phyloP scores from a whole-genome alignment of 768 basidiomycete genomes.

The Exidia glandulosa region DNA sequence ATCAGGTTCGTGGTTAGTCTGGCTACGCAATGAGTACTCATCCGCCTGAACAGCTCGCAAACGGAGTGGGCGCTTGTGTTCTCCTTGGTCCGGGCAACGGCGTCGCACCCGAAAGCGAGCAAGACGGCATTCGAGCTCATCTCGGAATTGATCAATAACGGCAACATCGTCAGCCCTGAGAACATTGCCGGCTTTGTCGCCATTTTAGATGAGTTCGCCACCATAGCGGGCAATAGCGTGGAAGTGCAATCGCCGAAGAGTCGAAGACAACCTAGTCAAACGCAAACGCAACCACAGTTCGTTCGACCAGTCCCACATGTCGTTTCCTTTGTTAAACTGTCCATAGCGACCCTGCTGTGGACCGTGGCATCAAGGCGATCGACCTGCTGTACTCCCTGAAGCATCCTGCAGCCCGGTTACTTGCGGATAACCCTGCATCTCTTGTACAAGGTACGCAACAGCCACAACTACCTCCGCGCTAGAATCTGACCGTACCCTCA shows the following conservation, averaged over 20 bases:
- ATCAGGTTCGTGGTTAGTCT: constrained; percentile 41
- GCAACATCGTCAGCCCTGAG: constrained; percentile 47
- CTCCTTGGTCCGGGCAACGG: constrained; percentile 74
- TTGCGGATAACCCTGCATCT: constrained; percentile 27
- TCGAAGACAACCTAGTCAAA: constrained; percentile 32
- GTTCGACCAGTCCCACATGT: background rate
- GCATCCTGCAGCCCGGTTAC: constrained; percentile 47
- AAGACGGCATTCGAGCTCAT: constrained; percentile 75
- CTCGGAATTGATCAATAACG: constrained; percentile 47
- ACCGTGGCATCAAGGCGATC: constrained; percentile 72
- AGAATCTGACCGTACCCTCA: constrained; percentile 16
- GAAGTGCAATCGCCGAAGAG: constrained; percentile 29
- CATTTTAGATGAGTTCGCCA: constrained; percentile 79
- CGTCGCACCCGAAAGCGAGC: constrained; percentile 79
- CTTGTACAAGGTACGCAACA: constrained; percentile 21
- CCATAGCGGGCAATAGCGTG: constrained; percentile 46
- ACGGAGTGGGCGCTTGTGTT: constrained; percentile 96
- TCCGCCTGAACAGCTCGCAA: constrained; percentile 55
- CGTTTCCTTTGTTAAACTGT: constrained; percentile 1
- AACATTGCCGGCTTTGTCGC: constrained; percentile 74
- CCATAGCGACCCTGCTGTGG: constrained; percentile 58
- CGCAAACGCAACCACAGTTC: background rate
- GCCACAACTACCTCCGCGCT: background rate
- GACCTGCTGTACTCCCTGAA: constrained; percentile 71
- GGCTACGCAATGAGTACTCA: background rate